Base-by-base conservation (phyloP, 768 basidiomycete genomes). In the Kwoniella dendrophila region DNA sequence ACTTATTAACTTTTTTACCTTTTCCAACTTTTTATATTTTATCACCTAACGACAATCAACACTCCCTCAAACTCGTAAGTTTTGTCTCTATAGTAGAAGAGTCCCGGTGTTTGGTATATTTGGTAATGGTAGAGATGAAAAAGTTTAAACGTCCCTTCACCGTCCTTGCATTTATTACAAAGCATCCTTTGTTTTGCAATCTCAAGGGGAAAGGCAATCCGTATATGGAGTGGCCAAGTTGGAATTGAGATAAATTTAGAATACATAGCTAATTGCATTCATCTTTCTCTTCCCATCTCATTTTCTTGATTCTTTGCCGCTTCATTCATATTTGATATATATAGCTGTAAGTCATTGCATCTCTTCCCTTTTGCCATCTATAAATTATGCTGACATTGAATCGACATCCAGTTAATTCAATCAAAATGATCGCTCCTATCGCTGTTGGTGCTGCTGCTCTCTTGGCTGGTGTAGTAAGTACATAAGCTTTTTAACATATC, bases 401-500 rank as follows among this genome's bases (percentile, higher is more conserved):
- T 6, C 30, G 16, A 22, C 12, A 16, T 26, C 20, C 34, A 24
- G 16, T 24, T 45, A 45, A 20, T 32, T 6, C 49, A 33, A 40
- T 29, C 36, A 61, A 32, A 45, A 63, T 70, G 62, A 44, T 67
- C 59, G 44, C 66, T 41, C 59, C 67, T 41, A 48, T 69, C 47
- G 38, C 59, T 50, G 51, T 63, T 62, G 59, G 52, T 50, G 69
- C 66, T 55, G 69, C 67, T 48, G 60, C 63, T 33, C 47, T 66
- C 36, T 48, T 68, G 60, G 71, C 70, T n/a, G 70, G 70, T 63
- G 64, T 66, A 20, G 64, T 66, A 34, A 61, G 64, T 66, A 6
- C 6, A 14, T 20, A 5, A 43, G 12, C 41, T 5, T 20, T 20
- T n/a, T 20, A 43, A 20, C 12, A 18, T 43, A 20, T 20, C 41